Conservation (phyloP, 768 basidiomycete species). For the Trametes maxima region DNA sequence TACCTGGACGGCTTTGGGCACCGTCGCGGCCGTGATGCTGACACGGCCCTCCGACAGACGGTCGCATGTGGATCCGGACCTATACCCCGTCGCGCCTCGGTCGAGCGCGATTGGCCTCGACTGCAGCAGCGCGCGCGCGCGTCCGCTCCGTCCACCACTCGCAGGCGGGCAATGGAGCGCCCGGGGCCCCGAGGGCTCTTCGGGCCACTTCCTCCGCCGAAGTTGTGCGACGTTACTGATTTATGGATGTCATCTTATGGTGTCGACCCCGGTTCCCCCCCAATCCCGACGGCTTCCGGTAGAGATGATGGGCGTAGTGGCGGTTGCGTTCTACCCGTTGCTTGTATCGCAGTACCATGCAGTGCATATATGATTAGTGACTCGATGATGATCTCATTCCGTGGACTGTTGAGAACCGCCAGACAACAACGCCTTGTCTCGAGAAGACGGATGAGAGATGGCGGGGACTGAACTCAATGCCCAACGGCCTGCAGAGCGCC, state of each 20-base stretch:
- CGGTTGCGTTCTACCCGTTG: slow-evolving; percentile 17
- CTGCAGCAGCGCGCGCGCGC: slow-evolving; percentile 13
- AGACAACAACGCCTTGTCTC: not conserved
- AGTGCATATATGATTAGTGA: slow-evolving; percentile 19
- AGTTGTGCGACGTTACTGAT: slow-evolving; percentile 14
- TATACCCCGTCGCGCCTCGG: slow-evolving; percentile 11
- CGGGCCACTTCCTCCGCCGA: slow-evolving; percentile 20
- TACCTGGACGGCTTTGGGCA: slow-evolving; percentile 1
- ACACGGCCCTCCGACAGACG: slow-evolving; percentile 15
- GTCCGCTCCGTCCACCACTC: slow-evolving; percentile 18
- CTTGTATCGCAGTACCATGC: slow-evolving; percentile 19
- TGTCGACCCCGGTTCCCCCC: slow-evolving; percentile 6
- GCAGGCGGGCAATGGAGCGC: not conserved
- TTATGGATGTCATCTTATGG: slow-evolving; percentile 24
- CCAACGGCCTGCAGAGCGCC: not conserved
- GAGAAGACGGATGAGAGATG: not conserved
- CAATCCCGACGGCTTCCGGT: slow-evolving; percentile 3
- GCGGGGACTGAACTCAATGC: not conserved
- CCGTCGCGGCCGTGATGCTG: slow-evolving; percentile 10
- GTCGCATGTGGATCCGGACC: slow-evolving; percentile 17
- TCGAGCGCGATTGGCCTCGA: slow-evolving; percentile 14
- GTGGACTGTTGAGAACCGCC: not conserved
- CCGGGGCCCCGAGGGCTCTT: slow-evolving; percentile 11
- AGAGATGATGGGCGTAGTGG: slow-evolving; percentile 11
- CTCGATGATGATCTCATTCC: not conserved